Base-by-base conservation (phyloP, 1,139 yeast species). In the Blastobotrys buckinghamii region DNA sequence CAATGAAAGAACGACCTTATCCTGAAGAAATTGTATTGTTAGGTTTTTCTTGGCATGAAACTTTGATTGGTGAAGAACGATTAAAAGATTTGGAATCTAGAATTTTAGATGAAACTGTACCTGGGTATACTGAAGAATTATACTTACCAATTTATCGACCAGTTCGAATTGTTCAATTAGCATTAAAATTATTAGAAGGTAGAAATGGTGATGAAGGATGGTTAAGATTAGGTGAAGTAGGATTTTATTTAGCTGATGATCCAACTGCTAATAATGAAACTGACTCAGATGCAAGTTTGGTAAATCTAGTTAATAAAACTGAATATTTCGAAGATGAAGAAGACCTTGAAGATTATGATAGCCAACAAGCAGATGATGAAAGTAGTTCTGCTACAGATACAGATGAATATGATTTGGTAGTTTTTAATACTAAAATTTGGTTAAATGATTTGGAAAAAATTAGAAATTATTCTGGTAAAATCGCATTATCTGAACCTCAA, bases 11-110 rank as follows among this genome's bases (percentile, higher is more conserved):
- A 33, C 39, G 50, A 20, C 45, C 47, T 12, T 41, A 39, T 15
- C 53, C 51, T 9, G 50, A 52, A 38, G 53, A 50, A 29, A 30
- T 45, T 8, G 49, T 39, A 13, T 35, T 46, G 9, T 34, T 41
- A 8, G 53, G 53, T 16, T 47, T 50, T 24, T 20, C 43, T 6
- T 50, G 53, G 53, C 12, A 10, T 29, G 10, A 29, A 6, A 12
- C 10, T 10, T 10, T 29, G 12, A 13, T 29, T 6, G 38, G 36
- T 8, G 19, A 22, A 37, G 39, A 32, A 16, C 29, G 17, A 15
- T 20, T 47, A 32, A 13, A 33, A 20, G 48, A 45, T 20, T 30
- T 45, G 35, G 53, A 50, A 30, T 22, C 37, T 16, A 10, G 27
- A 4, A 16, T 44, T 13, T 42, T 41, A 15, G 47, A 37, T 35